Evolutionary conservation across 805 yeast species (phyloP), one percentile per base, ranked within the genome.

Genomic region (Myxozyma lipomycoides): DNA sequence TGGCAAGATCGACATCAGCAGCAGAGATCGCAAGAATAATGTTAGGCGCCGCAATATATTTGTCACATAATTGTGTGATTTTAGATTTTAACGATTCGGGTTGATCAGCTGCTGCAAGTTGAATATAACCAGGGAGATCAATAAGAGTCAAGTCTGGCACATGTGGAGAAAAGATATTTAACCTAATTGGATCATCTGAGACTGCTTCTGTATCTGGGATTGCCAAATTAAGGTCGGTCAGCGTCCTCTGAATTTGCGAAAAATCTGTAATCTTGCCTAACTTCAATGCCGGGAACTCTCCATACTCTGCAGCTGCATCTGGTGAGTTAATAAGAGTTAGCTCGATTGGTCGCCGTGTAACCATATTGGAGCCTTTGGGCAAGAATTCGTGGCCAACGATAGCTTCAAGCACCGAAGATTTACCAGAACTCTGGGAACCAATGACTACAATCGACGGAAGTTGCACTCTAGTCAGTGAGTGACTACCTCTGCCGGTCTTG

Each of bases 331-430:
- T 83, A 43, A 93, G 73, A 0, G 98, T 95, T 58, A 93, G 75
- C 70, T 93, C 99, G 42, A 93, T 91, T 1, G 99, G 99, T 61
- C 98, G 78, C 67, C 98, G 79, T 0, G 99, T 93, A 30, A 95
- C 98, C 98, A 93, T 95, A 65, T 95, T 93, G 38, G 87, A 80
- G 28, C 99, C 99, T 68, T 93, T 93, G 32, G 99, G 99, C 51
- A 93, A 72, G 61, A 93, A 93, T 66, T 93, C 97, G 61, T 86
- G 95, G n/a, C 99, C 99, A 3, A 93, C 99, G 51, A 93, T 86
- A 4, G 96, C 80, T 67, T 93, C 98, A 43, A 93, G 75, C 1
- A 93, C 98, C 1, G 98, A 91, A 0, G 97, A 88, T 67, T 93
- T 93, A 40, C 99, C 99, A 39, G 96, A 86, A 5, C 95, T 86